Base-by-base conservation (phyloP, 495 filamentous ascomycete species). In the Tuber borchii region DNA sequence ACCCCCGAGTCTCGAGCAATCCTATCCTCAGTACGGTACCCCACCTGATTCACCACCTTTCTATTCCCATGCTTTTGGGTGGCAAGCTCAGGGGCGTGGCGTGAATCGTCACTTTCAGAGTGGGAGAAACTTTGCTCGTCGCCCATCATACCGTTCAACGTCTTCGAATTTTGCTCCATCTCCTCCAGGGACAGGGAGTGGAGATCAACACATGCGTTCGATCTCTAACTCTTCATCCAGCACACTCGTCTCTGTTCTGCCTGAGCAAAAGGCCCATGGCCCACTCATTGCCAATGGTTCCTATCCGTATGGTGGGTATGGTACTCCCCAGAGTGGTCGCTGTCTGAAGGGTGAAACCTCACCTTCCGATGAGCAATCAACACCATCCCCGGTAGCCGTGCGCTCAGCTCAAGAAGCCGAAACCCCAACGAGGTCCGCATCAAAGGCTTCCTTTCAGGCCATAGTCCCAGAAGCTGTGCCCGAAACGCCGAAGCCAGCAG, bases 401-500 rank as follows among this genome's bases (percentile, higher is more conserved):
- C 78, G 78, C 5, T 70, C 78, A 31, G 31, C 43, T 44, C 77
- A 70, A 14, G 2, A 70, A n/a, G 40, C 34, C 19, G 78, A 79
- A 43, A 79, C 78, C 7, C 78, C 78, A 10, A 81, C 79, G 2
- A 78, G 69, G 31, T 34, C 65, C 37, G 45, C 72, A 26, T 69
- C 78, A 9, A 75, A 44, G 8, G 26, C 71, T 42, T 61, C 73
- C 12, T 81, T 82, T 77, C 74, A 79, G 40, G 74, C 76, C 34
- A 70, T 82, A 44, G 73, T 76, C 43, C 70, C 74, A 12, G 61
- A 74, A 19, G 45, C 78, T 37, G 80, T 83, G n/a, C 82, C 82
- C 7, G 81, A 83, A 48, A 81, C 81, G 37, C 73, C 74, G 19
- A 78, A 79, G 46, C 82, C 82, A 10, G 73, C 69, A 4, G 82